Base-by-base conservation (phyloP, 2,329 filamentous ascomycete genomes). In the Capronia epimyces region DNA sequence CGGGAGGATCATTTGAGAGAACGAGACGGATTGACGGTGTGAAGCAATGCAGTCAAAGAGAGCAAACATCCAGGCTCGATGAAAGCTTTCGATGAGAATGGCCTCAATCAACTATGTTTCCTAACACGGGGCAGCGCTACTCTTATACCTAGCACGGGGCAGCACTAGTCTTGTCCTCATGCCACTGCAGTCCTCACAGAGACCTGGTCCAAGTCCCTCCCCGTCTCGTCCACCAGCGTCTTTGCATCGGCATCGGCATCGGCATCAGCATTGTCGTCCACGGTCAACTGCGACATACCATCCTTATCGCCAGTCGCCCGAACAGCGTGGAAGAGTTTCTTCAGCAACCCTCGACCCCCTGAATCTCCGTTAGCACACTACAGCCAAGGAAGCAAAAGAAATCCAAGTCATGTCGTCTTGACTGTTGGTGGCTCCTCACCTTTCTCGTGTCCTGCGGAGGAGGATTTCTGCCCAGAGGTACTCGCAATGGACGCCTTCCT, bases 131-230 rank as follows among this genome's bases (percentile, higher is more conserved):
- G n/a, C n/a, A n/a, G n/a, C n/a, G n/a, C n/a, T n/a, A n/a, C n/a
- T n/a, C n/a, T n/a, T n/a, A n/a, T n/a, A n/a, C n/a, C n/a, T n/a
- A n/a, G n/a, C n/a, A n/a, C n/a, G n/a, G n/a, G n/a, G n/a, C n/a
- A n/a, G n/a, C 29, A 3, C 20, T n/a, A 10, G 24, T 44, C 42
- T 9, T n/a, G 29, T n/a, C 3, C 29, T 31, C 27, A 37, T 12
- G 12, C 46, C 42, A 56, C 34, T 24, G 49, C 53, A 1, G 41
- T 42, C 15, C 16, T 40, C 43, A 56, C 12, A 10, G 49, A 37
- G 7, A 50, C 36, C 31, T 47, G 48, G 7, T 59, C 54, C 31
- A 40, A 52, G 31, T 57, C 52, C 29, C 46, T 51, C 9, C 51
- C 56, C 12, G 29, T 3, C 4, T 29, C 40, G 1, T 53, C 51